These are phyloP conservation scores for Heritiera littoralis DNA, from an alignment of 345 rosid species.

Conservation along the genomic window DNA sequence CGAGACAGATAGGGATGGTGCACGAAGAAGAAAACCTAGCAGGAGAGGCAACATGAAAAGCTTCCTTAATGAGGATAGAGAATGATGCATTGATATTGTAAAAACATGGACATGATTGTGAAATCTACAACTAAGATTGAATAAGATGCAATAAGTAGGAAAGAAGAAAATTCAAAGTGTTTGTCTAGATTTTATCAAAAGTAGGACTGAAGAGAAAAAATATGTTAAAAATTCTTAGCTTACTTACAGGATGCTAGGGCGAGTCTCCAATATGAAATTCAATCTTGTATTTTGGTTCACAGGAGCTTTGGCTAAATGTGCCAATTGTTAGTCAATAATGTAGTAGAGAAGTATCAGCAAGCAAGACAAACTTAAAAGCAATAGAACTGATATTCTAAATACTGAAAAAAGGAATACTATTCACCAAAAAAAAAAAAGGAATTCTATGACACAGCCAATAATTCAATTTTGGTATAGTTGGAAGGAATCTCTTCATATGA, in stretches of 20 bases:
- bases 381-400: background rate
- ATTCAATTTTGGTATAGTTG: background rate
- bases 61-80: no score
- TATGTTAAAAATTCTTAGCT: background rate
- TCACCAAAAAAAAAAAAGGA: no score
- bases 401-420: background rate
- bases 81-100: background rate
- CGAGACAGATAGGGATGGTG: no score
- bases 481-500: background rate
- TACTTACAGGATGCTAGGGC: slow-evolving; percentile 79
- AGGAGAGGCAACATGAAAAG: no score
- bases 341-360: background rate
- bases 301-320: slow-evolving; percentile 65
- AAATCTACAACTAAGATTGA: background rate
- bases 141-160: background rate
- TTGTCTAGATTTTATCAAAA: slow-evolving; percentile 3
- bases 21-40: no score
- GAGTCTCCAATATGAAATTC: slow-evolving; percentile 66
- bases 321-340: slow-evolving; percentile 45
- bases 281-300: slow-evolving; percentile 78
- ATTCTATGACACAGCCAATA: background rate
- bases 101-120: background rate
- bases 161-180: background rate
- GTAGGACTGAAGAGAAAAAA: background rate
- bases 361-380: slow-evolving; percentile 1